A percentile compares a stretch with the other conserved stretches of the same genome.
Conservation (phyloP, 2,329 filamentous ascomycete genomes). For the Pyrenochaeta sp. region DNA sequence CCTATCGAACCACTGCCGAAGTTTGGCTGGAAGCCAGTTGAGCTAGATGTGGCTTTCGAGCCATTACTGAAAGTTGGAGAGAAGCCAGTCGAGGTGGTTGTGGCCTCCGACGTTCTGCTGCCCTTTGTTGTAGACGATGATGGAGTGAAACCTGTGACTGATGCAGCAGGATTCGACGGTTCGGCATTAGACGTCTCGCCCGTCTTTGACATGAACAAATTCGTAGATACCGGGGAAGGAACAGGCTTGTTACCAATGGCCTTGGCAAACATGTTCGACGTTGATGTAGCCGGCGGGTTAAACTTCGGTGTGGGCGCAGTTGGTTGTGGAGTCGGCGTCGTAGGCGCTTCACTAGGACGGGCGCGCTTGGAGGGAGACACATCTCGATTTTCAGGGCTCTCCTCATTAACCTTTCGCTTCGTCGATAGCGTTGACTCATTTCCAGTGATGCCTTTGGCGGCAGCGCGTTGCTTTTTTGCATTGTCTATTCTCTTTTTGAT, state of each 20-base stretch:
- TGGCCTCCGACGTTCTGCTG: constrained; percentile 3
- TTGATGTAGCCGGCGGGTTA: constrained; percentile 29
- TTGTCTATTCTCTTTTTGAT: constrained; percentile 40
- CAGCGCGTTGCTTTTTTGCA: constrained; percentile 40
- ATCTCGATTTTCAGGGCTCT: constrained; percentile 20
- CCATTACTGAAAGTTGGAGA: constrained; percentile 22
- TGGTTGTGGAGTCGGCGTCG: constrained; percentile 33
- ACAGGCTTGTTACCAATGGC: constrained; percentile 32
- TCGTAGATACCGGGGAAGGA: constrained; percentile 20
- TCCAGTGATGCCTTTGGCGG: constrained; percentile 41
- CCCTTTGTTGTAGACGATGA: constrained; percentile 18
- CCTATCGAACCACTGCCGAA: constrained; percentile 15
- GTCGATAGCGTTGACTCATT: constrained; percentile 43
- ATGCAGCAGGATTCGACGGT: constrained; percentile 14
- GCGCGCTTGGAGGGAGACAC: constrained; percentile 37
- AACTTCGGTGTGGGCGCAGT: constrained; percentile 20
- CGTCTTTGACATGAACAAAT: constrained; percentile 18
- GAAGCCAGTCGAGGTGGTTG: constrained; percentile 3
- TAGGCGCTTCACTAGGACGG: constrained; percentile 24
- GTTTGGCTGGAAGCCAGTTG: constrained; percentile 21
- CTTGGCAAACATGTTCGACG: constrained; percentile 35
- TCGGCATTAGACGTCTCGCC: constrained; percentile 12
- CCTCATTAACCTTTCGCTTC: constrained; percentile 40
- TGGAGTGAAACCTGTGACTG: constrained; percentile 22
- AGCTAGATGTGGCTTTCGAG: constrained; percentile 3